Evolutionary conservation across 306 rosid genomes (phyloP), one percentile per base, ranked within the genome.

Genomic region (Pterocarpus santalinus): DNA sequence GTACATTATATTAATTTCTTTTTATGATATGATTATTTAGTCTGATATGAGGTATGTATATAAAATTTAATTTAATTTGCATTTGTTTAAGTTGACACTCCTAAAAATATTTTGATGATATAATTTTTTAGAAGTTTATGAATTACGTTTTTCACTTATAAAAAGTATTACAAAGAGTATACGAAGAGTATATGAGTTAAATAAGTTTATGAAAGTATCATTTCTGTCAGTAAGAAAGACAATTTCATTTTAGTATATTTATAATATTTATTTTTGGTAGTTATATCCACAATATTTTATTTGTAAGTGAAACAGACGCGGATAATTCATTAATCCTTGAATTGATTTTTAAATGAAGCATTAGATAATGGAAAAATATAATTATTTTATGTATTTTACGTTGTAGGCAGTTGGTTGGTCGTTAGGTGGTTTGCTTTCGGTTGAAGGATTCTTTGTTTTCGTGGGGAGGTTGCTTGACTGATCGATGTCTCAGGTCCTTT

Each of bases 351-450:
- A 49, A 32, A 47, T 7, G 10, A 34, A 36, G 10, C 8, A 34
- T 73, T 22, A 43, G 47, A 35, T 60, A 58, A 16, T 5, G 58
- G 6, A 35, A 60, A 46, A 71, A 17, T 7, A 15, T n/a, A 35
- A 82, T 66, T 52, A 73, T 73, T 7, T 35, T 7, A n/a, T 5
- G 13, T 78, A 67, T 78, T 51, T 74, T 17, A 72, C 68, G 81
- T 38, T 72, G 85, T 67, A 83, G 81, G 73, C n/a, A 76, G 89
- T 86, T 80, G 89, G 94, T 88, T 84, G 89, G 89, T 86, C 80
- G 92, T 84, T 89, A 73, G 90, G 92, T 83, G 72, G 89, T 77
- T 92, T 85, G 80, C 97, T 89, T 90, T 86, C 81, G 81, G 85
- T 82, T 56, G 62, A 92, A 85, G 93, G 89, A 87, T 88, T 76